Evolutionary conservation across 345 rosid species (phyloP), one percentile per base, ranked within the genome.

Genomic region (Camelina neglecta): DNA sequence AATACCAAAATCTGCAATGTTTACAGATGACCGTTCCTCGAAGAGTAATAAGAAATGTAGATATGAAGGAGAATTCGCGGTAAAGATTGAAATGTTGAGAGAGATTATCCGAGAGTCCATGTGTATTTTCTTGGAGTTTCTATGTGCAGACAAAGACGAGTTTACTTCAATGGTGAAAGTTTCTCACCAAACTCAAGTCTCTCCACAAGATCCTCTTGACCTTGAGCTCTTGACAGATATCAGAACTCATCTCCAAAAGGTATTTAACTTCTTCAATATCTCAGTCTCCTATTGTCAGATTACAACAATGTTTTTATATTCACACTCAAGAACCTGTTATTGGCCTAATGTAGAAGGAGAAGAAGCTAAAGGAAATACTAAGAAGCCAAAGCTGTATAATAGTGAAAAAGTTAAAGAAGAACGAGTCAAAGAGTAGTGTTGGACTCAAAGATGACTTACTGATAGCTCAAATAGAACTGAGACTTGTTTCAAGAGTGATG

Each of bases 181-280:
- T 71, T 71, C 80, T 10, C 86, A 76, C 41, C 86, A 80, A 54
- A 64, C 78, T 3, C 86, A 79, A 69, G 77, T 78, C 29, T 79
- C 82, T 72, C 84, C 83, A 21, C 85, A 79, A 49, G 89, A 86
- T 69, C 62, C 88, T 36, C 11, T 80, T 7, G 87, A 85, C 54
- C 83, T 70, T 29, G 86, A 84, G 77, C 85, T 89, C 54, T 65
- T 84, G 69, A 75, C 72, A 31, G 81, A 85, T 21, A 74, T 87
- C 57, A 80, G 78, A 75, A 72, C 84, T 11, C 69, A 87, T 75
- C 71, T 87, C 75, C 91, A 85, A 54, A 93, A 91, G 96, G 98
- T 89, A 70, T 3, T 16, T 61, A 44, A 8, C 6, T 13, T 13
- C 57, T 62, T 7, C 15, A 8, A 0, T 39, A 10, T 13, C 15